Evolutionary conservation across 1,139 yeast genomes (phyloP).

Genomic region (Suhomyces maxii): DNA sequence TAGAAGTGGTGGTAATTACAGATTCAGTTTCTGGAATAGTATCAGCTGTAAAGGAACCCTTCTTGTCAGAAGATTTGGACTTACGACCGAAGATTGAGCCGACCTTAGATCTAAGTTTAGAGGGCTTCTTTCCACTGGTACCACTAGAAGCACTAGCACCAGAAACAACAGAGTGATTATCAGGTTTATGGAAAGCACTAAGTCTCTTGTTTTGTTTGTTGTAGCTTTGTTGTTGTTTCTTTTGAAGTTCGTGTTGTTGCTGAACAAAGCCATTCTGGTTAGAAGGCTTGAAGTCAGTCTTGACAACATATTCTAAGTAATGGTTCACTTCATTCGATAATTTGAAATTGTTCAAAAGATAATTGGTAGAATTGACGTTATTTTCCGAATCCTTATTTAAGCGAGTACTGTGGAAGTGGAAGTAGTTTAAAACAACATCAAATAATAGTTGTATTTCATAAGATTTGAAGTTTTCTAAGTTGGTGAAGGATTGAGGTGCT

Average conservation of each 20-base stretch:
- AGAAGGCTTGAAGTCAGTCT: constrained; percentile 24
- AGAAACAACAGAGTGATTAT: constrained; percentile 15
- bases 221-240: constrained; percentile 9
- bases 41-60: constrained; percentile 14
- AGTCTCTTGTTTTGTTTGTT: constrained; percentile 14
- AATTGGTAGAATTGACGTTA: constrained; percentile 67
- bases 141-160: constrained; percentile 4
- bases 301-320: constrained; percentile 38
- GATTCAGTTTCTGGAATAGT: constrained; percentile 40
- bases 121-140: constrained; percentile 20
- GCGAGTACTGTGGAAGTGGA: constrained; percentile 59
- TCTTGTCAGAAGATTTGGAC: constrained; percentile 32
- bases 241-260: constrained; percentile 16
- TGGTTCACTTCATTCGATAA: constrained; percentile 40
- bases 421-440: constrained; percentile 66
- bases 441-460: constrained; percentile 66
- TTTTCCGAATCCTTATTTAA: constrained; percentile 45
- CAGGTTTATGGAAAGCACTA: constrained; percentile 13
- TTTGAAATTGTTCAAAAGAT: constrained; percentile 51
- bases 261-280: constrained; percentile 14
- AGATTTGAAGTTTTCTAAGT: constrained; percentile 73
- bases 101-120: constrained; percentile 68
- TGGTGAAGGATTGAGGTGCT: constrained; percentile 76
- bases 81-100: constrained; percentile 80
- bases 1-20: constrained; percentile 20